A percentile compares a stretch with the other conserved stretches of the same genome.
phyloP scores from a whole-genome alignment of 2,329 filamentous ascomycete species.

The Pseudopyrenochaeta lycopersici region DNA sequence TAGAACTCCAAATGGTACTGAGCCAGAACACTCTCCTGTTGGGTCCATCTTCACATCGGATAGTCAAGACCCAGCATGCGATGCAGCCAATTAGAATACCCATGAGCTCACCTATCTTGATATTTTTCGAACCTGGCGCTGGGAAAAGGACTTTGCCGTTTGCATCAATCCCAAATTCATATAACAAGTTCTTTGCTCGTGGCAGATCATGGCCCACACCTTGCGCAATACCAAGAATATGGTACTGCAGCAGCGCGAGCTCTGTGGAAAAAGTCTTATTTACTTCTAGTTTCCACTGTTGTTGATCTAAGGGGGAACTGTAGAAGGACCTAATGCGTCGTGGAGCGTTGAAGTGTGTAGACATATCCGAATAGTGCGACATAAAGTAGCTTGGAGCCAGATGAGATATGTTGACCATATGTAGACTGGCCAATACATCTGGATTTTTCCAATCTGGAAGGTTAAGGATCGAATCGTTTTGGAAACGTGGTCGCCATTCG shows the following conservation, averaged over 20 bases:
- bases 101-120: neutral
- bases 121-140: constrained; percentile 3
- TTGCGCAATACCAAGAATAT: constrained; percentile 11
- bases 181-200: constrained; percentile 1
- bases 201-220: constrained; percentile 16
- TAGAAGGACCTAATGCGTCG: constrained; percentile 11
- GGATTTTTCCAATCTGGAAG: constrained; percentile 6
- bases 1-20: no score
- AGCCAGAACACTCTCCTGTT: no score
- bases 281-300: constrained; percentile 21
- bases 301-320: constrained; percentile 9
- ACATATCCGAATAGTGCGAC: constrained; percentile 4
- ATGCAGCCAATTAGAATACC: neutral
- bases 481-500: constrained; percentile 13
- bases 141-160: constrained; percentile 3
- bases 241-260: constrained; percentile 15
- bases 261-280: constrained; percentile 9
- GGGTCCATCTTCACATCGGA: neutral
- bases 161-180: constrained; percentile 3
- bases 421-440: constrained; percentile 10
- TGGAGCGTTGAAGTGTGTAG: constrained; percentile 14
- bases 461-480: constrained; percentile 10
- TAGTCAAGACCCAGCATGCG: neutral
- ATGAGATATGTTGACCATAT: constrained; percentile 17
- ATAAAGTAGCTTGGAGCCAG: constrained; percentile 11